Evolutionary conservation across 768 basidiomycete genomes (phyloP).

Genomic region (Calocera viscosa): DNA sequence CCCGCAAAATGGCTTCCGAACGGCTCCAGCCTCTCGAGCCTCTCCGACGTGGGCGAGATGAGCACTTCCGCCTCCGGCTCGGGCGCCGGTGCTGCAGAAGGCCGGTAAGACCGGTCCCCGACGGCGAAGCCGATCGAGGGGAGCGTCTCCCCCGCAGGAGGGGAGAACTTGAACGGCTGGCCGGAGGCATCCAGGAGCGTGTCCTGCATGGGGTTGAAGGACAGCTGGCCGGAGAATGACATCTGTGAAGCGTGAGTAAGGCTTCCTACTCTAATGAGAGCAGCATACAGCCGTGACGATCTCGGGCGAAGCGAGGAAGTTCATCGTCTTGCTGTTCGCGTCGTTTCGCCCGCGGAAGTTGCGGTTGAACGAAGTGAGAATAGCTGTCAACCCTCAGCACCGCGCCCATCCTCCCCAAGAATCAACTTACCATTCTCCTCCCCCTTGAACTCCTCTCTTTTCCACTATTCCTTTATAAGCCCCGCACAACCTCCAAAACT

Average conservation of each 20-base stretch:
- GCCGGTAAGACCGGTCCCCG: conserved; percentile 56
- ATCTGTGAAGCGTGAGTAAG: conserved; percentile 31
- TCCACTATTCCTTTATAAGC: conserved; percentile 72
- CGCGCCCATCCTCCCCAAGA: conserved; percentile 11
- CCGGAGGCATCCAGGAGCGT: conserved; percentile 54
- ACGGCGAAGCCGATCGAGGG: conserved; percentile 70
- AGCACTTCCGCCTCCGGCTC: conserved; percentile 63
- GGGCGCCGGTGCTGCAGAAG: conserved; percentile 57
- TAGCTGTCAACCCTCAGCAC: conserved; percentile 41
- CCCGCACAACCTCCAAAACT: background rate
- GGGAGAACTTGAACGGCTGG: conserved; percentile 64
- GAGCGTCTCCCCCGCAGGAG: conserved; percentile 75
- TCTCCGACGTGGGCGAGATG: conserved; percentile 65
- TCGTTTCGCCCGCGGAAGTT: conserved; percentile 95
- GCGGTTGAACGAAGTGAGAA: conserved; percentile 93
- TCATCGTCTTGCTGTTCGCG: conserved; percentile 68
- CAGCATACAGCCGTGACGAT: conserved; percentile 64
- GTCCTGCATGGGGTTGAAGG: conserved; percentile 89
- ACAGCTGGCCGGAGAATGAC: conserved; percentile 86
- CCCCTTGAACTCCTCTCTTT: conserved; percentile 71
- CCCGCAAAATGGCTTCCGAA: conserved; percentile 61
- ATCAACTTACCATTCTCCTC: conserved; percentile 74
- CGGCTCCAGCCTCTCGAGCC: conserved; percentile 76
- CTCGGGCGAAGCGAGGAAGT: conserved; percentile 94
- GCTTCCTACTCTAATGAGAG: background rate